A percentile compares a stretch with the other conserved stretches of the same genome.
Conservation (phyloP, 768 basidiomycete species). For the Psilocybe tampanensis region DNA sequence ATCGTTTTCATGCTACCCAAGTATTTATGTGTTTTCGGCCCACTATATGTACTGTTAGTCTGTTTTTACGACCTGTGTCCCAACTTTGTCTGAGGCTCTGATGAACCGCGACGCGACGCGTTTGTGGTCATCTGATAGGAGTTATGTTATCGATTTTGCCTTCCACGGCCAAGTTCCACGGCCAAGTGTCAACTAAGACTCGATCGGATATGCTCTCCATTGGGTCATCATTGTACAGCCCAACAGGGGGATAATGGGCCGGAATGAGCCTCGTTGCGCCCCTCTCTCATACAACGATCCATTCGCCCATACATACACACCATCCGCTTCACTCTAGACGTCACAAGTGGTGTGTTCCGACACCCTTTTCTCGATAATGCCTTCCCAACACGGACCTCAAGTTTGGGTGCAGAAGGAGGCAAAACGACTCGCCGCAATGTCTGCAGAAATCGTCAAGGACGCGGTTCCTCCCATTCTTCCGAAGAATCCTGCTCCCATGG, state of each 20-base stretch:
- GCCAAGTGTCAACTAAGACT: no score
- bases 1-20: background rate
- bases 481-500: background rate
- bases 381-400: conserved; percentile 27
- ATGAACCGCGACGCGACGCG: conserved; percentile 2
- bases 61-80: no score
- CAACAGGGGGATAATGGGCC: background rate
- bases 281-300: background rate
- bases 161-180: background rate
- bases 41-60: no score
- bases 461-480: conserved; percentile 11
- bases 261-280: background rate
- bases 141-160: background rate
- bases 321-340: background rate
- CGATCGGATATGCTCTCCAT: no score
- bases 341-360: background rate
- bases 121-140: conserved; percentile 7
- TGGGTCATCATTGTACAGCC: background rate
- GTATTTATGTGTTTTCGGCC: background rate
- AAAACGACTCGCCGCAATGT: conserved; percentile 27
- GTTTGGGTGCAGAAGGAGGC: conserved; percentile 28
- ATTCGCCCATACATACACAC: background rate
- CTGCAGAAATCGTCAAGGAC: conserved; percentile 27
- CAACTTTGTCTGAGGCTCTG: no score
- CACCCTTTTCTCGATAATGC: conserved; percentile 13